A percentile compares a stretch with the other conserved stretches of the same genome.
Conservation (phyloP, 768 basidiomycete genomes). For the Leucocoprinus birnbaumii region DNA sequence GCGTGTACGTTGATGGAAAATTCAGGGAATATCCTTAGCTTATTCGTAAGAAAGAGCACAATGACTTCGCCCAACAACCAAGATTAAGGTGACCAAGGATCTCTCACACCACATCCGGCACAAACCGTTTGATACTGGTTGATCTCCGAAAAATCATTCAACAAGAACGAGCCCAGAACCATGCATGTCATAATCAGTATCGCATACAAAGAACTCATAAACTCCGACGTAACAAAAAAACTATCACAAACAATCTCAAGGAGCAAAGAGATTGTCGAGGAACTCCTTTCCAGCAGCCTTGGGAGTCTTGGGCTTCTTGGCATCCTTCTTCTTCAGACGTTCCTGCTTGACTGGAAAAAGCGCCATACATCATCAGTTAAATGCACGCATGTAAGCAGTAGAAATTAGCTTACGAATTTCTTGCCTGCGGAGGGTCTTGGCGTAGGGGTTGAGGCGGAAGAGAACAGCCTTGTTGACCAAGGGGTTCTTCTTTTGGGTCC, state of each 20-base stretch:
- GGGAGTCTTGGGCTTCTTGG: conserved; percentile 62
- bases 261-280: conserved; percentile 81
- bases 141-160: too few relatives aligned
- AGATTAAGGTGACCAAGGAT: too few relatives aligned
- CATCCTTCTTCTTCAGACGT: conserved; percentile 61
- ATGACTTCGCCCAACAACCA: too few relatives aligned
- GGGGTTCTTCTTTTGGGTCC: conserved; percentile 99
- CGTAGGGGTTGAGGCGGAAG: conserved; percentile 98
- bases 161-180: too few relatives aligned
- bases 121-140: too few relatives aligned
- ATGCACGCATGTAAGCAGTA: conserved; percentile 7
- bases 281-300: conserved; percentile 76
- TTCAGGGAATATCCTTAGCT: too few relatives aligned
- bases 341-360: conserved; percentile 68
- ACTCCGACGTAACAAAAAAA: background rate
- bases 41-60: too few relatives aligned
- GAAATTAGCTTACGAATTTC: conserved; percentile 81
- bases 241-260: conserved; percentile 41
- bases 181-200: background rate
- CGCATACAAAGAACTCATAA: conserved; percentile 11
- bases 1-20: too few relatives aligned
- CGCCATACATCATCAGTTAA: background rate
- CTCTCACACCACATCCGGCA: too few relatives aligned
- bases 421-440: conserved; percentile 88
- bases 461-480: conserved; percentile 90